Conservation (phyloP, 208 protist species). For the Trypanosoma cruzi region DNA sequence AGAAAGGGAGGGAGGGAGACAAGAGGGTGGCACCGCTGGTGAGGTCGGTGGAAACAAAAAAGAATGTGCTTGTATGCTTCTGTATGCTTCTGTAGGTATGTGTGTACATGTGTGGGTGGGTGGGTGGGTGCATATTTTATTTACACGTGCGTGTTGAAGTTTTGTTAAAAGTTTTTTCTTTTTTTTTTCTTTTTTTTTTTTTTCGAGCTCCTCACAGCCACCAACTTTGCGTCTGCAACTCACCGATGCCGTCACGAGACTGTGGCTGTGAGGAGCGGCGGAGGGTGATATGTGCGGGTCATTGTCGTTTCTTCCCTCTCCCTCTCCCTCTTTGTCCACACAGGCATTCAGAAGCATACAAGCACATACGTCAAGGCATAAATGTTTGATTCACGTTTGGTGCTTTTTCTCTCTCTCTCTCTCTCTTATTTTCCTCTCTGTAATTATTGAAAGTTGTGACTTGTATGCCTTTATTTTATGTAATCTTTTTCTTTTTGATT, state of each 20-base stretch:
- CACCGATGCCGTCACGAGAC: background rate
- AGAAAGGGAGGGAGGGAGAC: background rate
- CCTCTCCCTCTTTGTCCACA: no score
- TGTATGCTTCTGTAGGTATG: no score
- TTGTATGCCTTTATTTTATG: background rate
- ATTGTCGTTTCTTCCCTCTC: no score
- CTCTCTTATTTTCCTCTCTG: background rate
- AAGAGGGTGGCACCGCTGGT: background rate
- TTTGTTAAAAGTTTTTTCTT: background rate
- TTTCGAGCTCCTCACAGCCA: no score
- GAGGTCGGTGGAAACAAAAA: background rate
- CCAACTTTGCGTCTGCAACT: background rate
- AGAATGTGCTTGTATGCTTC: background rate
- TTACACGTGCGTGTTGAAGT: background rate
- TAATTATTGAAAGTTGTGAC: background rate
- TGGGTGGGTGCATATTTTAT: background rate
- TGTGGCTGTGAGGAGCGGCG: background rate
- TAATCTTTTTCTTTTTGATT: background rate
- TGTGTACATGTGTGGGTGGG: no score
- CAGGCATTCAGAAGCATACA: background rate
- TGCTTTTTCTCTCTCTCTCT: background rate
- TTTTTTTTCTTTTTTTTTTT: background rate
- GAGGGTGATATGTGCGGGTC: background rate
- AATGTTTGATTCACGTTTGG: background rate
- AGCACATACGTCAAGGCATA: no score